These are phyloP conservation scores for Pythium utonaiense DNA, from an alignment of 352 stramenopile genomes.

Conservation along the genomic window DNA sequence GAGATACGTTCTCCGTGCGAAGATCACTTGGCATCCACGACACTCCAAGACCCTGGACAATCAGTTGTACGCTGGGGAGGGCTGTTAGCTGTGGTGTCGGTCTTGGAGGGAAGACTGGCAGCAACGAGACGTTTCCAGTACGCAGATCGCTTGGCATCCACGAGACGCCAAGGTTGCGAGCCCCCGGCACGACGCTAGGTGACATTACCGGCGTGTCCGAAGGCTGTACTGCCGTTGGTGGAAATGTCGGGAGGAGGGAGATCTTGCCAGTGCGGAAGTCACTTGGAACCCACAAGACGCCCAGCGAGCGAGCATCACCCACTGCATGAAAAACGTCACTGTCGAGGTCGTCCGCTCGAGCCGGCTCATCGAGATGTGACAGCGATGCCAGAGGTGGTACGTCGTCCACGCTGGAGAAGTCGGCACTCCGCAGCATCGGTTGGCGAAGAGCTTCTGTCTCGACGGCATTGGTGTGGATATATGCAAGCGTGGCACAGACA, in stretches of 20 bases:
- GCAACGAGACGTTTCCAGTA: neutral
- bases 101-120: neutral
- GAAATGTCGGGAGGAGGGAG: neutral
- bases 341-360: too few relatives aligned
- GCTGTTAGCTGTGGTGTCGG: neutral
- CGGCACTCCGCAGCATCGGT: neutral
- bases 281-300: neutral
- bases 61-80: neutral
- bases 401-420: neutral
- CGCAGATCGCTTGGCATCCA: conserved; percentile 1
- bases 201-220: neutral
- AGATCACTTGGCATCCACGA: conserved; percentile 10
- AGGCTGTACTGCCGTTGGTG: neutral
- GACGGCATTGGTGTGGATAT: neutral
- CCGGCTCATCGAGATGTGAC: too few relatives aligned
- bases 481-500: neutral
- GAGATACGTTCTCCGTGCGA: conserved; percentile 2
- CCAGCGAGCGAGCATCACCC: neutral
- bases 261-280: neutral
- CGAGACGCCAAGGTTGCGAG: neutral
- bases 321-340: neutral
- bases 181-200: neutral
- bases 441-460: neutral
- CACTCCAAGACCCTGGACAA: neutral
- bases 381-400: neutral